Evolutionary conservation across 2,329 filamentous ascomycete species (phyloP).

Genomic region (Colletotrichum tofieldiae): DNA sequence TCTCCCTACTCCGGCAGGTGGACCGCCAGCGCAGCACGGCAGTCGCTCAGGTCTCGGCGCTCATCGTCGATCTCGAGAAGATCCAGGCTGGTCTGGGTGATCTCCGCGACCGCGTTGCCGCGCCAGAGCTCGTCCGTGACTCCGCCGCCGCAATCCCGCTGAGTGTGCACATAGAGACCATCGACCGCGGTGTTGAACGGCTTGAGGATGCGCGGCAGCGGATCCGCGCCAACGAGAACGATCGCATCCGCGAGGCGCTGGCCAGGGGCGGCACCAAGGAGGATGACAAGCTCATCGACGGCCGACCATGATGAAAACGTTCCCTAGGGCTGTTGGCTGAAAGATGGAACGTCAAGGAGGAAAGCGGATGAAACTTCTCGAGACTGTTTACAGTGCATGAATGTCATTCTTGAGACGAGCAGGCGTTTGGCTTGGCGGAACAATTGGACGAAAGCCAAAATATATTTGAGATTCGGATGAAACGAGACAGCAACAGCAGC

Average conservation of each 20-base stretch:
- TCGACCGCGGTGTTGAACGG: conserved; percentile 80
- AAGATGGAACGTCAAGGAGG: conserved; percentile 26
- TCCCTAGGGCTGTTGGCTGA: neutral
- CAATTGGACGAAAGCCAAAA: conserved; percentile 28
- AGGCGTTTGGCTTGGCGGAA: conserved; percentile 28
- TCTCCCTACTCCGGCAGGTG: conserved; percentile 77
- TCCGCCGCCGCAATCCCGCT: conserved; percentile 71
- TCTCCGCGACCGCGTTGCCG: conserved; percentile 78
- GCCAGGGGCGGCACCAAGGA: conserved; percentile 60
- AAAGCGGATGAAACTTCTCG: conserved; percentile 3
- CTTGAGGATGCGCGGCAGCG: conserved; percentile 76
- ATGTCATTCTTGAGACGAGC: conserved; percentile 31
- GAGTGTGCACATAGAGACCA: conserved; percentile 82
- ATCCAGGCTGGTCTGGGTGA: conserved; percentile 82
- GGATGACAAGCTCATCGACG: conserved; percentile 61
- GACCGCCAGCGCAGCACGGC: conserved; percentile 76
- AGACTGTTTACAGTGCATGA: neutral
- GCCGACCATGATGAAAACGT: conserved; percentile 25
- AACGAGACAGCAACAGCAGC: conserved; percentile 14
- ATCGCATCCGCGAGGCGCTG: conserved; percentile 68
- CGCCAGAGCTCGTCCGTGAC: conserved; percentile 73
- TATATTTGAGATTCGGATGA: conserved; percentile 27
- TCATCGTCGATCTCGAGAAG: conserved; percentile 80
- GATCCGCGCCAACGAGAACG: conserved; percentile 72
- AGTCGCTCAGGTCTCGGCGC: conserved; percentile 76